phyloP scores from a whole-genome alignment of 2,329 filamentous ascomycete species.

The Talaromyces atroroseus region DNA sequence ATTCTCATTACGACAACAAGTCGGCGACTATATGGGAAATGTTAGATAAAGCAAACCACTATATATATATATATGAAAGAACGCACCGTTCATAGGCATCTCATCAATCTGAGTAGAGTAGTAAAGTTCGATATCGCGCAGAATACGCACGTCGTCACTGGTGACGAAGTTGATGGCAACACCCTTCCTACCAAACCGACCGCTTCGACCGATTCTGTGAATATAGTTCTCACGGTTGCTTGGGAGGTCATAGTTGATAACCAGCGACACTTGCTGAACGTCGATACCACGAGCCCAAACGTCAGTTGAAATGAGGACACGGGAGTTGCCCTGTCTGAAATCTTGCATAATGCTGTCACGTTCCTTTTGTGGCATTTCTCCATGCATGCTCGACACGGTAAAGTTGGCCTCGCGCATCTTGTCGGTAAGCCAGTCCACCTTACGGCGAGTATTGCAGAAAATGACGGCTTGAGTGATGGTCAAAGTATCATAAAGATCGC shows the following conservation, averaged over 20 bases:
- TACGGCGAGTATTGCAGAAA: conserved; percentile 97
- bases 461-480: conserved; percentile 99
- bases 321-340: conserved; percentile 92
- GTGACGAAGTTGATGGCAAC: conserved; percentile 99
- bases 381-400: conserved; percentile 97
- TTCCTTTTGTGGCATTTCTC: conserved; percentile 98
- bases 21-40: conserved; percentile 18
- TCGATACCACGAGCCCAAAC: conserved; percentile 98
- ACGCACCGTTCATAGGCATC: conserved; percentile 93
- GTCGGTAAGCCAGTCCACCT: conserved; percentile 99
- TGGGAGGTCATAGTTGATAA: conserved; percentile 98
- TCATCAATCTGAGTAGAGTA: conserved; percentile 97
- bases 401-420: conserved; percentile 99
- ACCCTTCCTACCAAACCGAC: conserved; percentile 94
- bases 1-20: conserved; percentile 18
- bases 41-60: background rate
- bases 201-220: conserved; percentile 92
- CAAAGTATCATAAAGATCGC: conserved; percentile 96
- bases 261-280: conserved; percentile 94
- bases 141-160: conserved; percentile 92
- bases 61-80: conserved; percentile 19
- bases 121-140: conserved; percentile 94
- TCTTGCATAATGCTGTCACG: conserved; percentile 99
- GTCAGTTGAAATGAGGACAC: conserved; percentile 94
- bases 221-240: conserved; percentile 99